Evolutionary conservation across 371 early-diverging fungal species (phyloP).

Genomic region (Phascolomyces articulosus): DNA sequence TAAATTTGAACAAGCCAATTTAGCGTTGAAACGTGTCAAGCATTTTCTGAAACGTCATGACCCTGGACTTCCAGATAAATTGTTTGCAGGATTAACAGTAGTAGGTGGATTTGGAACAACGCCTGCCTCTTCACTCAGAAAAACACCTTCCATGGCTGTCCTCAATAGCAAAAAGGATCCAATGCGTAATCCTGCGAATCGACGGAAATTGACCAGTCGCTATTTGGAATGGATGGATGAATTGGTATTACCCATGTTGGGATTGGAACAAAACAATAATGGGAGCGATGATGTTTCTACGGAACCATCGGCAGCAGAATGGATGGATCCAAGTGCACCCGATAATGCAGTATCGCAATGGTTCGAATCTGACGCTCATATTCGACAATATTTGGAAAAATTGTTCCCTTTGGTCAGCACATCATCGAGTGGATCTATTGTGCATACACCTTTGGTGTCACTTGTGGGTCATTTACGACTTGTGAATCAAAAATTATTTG

Average conservation of each 20-base stretch:
- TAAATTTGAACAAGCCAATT: conserved; percentile 22
- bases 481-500: conserved; percentile 43
- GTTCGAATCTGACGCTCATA: conserved; percentile 49
- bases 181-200: conserved; percentile 30
- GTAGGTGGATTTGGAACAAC: conserved; percentile 27
- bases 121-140: neutral
- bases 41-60: conserved; percentile 30
- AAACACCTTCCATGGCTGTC: conserved; percentile 6
- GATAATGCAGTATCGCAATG: conserved; percentile 25
- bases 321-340: conserved; percentile 17
- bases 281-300: conserved; percentile 9
- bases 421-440: conserved; percentile 36
- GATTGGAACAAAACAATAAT: conserved; percentile 23
- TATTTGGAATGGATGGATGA: conserved; percentile 55
- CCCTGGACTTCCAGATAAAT: conserved; percentile 24
- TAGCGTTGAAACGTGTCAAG: conserved; percentile 29
- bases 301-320: conserved; percentile 10
- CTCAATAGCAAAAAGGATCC: conserved; percentile 27
- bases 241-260: conserved; percentile 39
- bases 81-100: conserved; percentile 26
- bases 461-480: conserved; percentile 46
- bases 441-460: conserved; percentile 36
- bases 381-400: conserved; percentile 33
- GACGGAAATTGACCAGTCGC: conserved; percentile 37
- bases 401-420: conserved; percentile 40